A percentile compares a stretch with the other conserved stretches of the same genome.
phyloP scores from a whole-genome alignment of 129 eudicot genomes.

The Rutidosis leptorrhynchoides region DNA sequence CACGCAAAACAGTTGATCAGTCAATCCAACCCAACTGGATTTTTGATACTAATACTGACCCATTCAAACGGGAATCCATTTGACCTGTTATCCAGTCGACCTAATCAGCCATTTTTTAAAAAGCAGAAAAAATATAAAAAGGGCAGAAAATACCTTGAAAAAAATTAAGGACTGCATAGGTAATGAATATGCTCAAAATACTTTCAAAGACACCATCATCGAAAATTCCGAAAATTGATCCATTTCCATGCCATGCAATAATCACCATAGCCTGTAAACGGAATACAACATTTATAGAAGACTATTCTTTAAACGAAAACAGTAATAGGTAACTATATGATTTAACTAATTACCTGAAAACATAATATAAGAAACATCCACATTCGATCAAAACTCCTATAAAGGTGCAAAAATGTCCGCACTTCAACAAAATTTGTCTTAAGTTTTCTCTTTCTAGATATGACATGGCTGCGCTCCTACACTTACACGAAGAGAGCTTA shows the following conservation, averaged over 20 bases:
- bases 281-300: not conserved
- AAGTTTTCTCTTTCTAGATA: conserved; percentile 68
- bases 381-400: conserved; percentile 91
- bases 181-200: conserved; percentile 85
- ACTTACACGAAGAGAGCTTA: conserved; percentile 24
- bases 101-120: not conserved
- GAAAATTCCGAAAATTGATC: conserved; percentile 55
- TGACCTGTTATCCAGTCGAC: too few species aligned
- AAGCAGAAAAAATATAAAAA: not conserved
- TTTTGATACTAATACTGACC: not conserved
- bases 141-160: conserved; percentile 53
- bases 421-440: conserved; percentile 95
- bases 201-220: conserved; percentile 54
- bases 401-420: conserved; percentile 90
- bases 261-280: conserved; percentile 83
- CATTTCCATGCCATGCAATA: conserved; percentile 81
- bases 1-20: not conserved
- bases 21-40: not conserved
- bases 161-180: conserved; percentile 78
- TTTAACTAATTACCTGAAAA: conserved; percentile 62
- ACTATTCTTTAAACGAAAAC: conserved; percentile 2
- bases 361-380: conserved; percentile 83
- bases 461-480: conserved; percentile 54
- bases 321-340: conserved; percentile 7
- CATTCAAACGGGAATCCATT: not conserved